Base-by-base conservation (phyloP, 257 asterid species). In the Cruciata laevipes region DNA sequence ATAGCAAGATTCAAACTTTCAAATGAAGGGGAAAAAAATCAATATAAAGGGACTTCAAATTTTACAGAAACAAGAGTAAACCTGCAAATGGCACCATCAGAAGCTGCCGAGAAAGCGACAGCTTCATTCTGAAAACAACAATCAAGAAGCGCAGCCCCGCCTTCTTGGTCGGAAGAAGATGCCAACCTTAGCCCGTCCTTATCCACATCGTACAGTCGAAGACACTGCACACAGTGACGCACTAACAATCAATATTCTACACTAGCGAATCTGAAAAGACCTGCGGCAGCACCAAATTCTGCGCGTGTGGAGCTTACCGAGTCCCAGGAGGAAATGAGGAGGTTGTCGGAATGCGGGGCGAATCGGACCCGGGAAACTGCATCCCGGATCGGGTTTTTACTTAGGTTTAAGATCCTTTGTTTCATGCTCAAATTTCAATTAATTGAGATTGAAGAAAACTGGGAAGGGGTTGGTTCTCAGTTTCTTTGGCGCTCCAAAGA, bases 241-340 rank as follows among this genome's bases (percentile, higher is more conserved):
- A 21, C 47, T 6, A 32, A 61, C 65, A 14, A 13, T 32, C 66
- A 61, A 20, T 20, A 27, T 27, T 27, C 30, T 27, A 27, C 30
- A 53, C 13, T 17, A 17, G 66, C 18, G 25, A 17, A 61, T 37
- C 66, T 31, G 42, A 30, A 61, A 32, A 31, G 12, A 21, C 13
- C 3, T n/a, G 21, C 23, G 21, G 30, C 17, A 9, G 14, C 20
- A 3, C 16, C 8, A 27, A 12, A 52, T 6, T 5, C 27, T 69
- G 68, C 6, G 7, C 14, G 20, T 7, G 61, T 11, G 60, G 25
- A 62, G 71, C 87, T 83, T 77, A 83, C 98, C 60, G 88, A 81
- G 74, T 92, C 98, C 98, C 96, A 92, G 1, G 96, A 87, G 51
- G 98, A 81, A 75, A 92, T 77, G 18, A 87, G 85, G 70, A 89